These are phyloP conservation scores for Selaginella moellendorffii DNA, from an alignment of 75 land plant species.

Conservation along the genomic window DNA sequence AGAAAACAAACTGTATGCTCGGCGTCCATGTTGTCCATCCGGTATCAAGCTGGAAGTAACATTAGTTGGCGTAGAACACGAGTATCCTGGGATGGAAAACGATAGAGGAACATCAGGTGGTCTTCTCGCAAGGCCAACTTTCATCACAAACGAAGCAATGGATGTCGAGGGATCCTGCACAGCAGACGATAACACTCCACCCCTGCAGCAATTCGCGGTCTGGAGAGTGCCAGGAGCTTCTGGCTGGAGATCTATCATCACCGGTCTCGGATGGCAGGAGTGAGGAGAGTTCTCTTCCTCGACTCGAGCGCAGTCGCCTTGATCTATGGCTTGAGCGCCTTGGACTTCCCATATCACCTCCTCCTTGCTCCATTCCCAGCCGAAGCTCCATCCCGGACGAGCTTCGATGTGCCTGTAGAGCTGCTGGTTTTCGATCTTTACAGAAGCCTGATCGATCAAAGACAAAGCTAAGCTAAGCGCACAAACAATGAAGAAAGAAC, in stretches of 20 bases:
- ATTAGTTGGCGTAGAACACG: neutral
- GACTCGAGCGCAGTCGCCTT: conserved; percentile 44
- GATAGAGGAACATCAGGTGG: neutral
- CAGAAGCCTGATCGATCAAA: conserved; percentile 39
- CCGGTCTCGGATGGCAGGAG: neutral
- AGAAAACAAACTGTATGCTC: too few species aligned
- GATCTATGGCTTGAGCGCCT: conserved; percentile 55
- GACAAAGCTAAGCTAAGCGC: too few species aligned
- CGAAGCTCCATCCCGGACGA: conserved; percentile 60
- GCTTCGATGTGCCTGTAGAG: conserved; percentile 68
- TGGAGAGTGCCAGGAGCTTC: neutral
- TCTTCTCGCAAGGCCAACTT: neutral
- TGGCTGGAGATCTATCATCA: neutral
- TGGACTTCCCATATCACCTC: conserved; percentile 72
- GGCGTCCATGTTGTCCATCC: neutral
- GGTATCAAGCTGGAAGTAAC: neutral
- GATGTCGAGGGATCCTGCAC: neutral
- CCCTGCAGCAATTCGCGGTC: neutral
- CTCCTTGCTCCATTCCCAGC: conserved; percentile 72
- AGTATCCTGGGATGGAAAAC: neutral
- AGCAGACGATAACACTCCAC: neutral
- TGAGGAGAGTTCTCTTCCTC: neutral
- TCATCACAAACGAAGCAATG: neutral
- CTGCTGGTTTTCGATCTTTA: conserved; percentile 67
- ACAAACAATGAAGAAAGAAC: too few species aligned